phyloP scores from a whole-genome alignment of 2,329 filamentous ascomycete species.

The Boeremia lycopersici region DNA sequence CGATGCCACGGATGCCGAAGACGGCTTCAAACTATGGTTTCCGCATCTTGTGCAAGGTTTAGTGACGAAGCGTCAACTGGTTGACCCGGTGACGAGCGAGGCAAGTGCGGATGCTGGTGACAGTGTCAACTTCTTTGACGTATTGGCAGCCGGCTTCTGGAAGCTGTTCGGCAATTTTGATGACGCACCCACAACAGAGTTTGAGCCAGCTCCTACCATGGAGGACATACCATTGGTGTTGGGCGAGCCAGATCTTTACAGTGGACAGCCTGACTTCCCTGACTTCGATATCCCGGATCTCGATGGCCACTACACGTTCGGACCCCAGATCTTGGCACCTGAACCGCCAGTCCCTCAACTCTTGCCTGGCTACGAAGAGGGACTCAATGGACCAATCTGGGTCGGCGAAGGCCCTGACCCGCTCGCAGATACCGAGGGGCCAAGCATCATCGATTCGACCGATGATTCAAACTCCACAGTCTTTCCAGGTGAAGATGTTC shows the following conservation, averaged over 20 bases:
- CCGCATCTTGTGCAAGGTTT: slow-evolving; percentile 5
- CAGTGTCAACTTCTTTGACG: slow-evolving; percentile 2
- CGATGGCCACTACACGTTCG: not conserved
- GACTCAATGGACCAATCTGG: slow-evolving; percentile 7
- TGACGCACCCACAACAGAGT: not conserved
- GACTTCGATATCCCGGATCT: slow-evolving; percentile 15
- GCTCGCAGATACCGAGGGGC: not conserved
- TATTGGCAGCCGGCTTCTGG: not conserved
- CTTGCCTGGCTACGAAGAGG: slow-evolving; percentile 1
- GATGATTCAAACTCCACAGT: not conserved
- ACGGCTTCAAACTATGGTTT: slow-evolving; percentile 8
- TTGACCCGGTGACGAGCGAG: slow-evolving; percentile 10
- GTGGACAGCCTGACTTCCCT: not conserved
- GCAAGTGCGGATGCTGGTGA: slow-evolving; percentile 5
- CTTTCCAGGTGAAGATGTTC: not conserved
- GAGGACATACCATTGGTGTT: not conserved
- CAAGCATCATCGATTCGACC: not conserved
- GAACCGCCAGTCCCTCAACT: not conserved
- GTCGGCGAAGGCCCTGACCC: slow-evolving; percentile 7
- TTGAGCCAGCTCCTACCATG: not conserved
- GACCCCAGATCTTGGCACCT: not conserved
- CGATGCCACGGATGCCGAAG: slow-evolving; percentile 10
- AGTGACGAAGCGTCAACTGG: slow-evolving; percentile 9
- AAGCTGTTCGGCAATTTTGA: slow-evolving; percentile 5
- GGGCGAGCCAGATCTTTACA: slow-evolving; percentile 3